Base-by-base conservation (phyloP, 2,329 filamentous ascomycete genomes). In the Colletotrichum filicis region DNA sequence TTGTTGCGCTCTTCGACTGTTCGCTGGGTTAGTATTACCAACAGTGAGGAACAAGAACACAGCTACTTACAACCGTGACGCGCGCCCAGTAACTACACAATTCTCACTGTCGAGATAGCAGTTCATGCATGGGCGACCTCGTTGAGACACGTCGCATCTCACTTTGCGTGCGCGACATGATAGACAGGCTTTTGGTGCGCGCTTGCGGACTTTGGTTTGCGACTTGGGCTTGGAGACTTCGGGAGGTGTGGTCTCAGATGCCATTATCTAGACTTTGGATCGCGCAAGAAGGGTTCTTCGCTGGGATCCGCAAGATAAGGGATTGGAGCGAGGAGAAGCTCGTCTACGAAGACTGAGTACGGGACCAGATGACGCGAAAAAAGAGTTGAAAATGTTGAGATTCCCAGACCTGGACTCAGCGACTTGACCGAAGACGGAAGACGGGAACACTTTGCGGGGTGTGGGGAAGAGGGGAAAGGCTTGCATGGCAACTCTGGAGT, bases 151-250 rank as follows among this genome's bases (percentile, higher is more conserved):
- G 76, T 87, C 86, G 70, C 86, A 88, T 32, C 86, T 81, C 32
- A 88, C 86, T 76, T 88, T 88, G 30, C 86, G 80, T n/a, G 86
- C 82, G 19, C 86, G 82, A 76, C 86, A 88, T n/a, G 85, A 86
- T 11, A 87, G 79, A 63, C 86, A 88, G 11, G 86, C 86, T 64
- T 88, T 87, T n/a, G 85, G 79, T 2, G 86, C 86, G 69, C 86
- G 81, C 79, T 85, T 86, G 49, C 84, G 79, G 66, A 80, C 80
- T 77, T 84, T 85, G 65, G 77, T 76, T 9, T 79, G 76, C 19
- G 78, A 69, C 74, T 82, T 83, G 46, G 81, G 74, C 67, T 80
- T 80, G 22, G 76, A 68, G 7, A 19, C 22, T 55, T 79, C 78
- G 24, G 71, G 67, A 55, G 78, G 37, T n/a, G 78, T 76, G 63